Base-by-base conservation (phyloP, 129 eudicot species). In the Heracleum sosnowskyi region DNA sequence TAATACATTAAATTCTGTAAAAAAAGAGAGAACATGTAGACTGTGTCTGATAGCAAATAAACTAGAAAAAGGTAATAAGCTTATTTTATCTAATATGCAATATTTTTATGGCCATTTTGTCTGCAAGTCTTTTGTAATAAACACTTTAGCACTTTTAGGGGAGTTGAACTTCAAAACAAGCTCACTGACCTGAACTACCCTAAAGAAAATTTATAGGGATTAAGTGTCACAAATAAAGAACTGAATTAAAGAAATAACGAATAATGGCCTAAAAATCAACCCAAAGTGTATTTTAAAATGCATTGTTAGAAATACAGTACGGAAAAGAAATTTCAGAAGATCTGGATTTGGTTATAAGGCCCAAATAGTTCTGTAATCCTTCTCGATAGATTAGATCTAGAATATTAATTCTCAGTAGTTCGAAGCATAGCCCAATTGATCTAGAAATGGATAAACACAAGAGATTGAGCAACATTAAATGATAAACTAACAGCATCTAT, bases 91-190 rank as follows among this genome's bases (percentile, higher is more conserved):
- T 49, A 24, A 57, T 57, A 28, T 24, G 64, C 64, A 57, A 24
- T n/a, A 3, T 53, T n/a, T n/a, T 60, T 60, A 60, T 10, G 33
- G 31, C 28, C 29, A 83, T 89, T 76, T 86, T 87, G 71, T 86
- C 83, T 77, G 84, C 82, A 83, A 86, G 84, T 77, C 85, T 78
- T 37, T 26, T 63, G 53, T 81, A 73, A 73, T 80, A 63, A 24
- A 82, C 80, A 73, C 69, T 47, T 70, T 47, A 69, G 87, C 79
- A 84, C 77, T 82, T 84, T 81, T 75, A 70, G 75, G 36, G 76
- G 83, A 63, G 62, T 78, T n/a, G 75, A 62, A 82, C 42, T 62
- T 89, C 13, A 81, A 69, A 53, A 73, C 31, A 64, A 55, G 60
- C 83, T 86, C 46, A 80, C 55, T 62, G 81, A 69, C 80, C 80